These are phyloP conservation scores for Lichina pygmaea DNA, from an alignment of 495 filamentous ascomycete genomes.

Conservation along the genomic window DNA sequence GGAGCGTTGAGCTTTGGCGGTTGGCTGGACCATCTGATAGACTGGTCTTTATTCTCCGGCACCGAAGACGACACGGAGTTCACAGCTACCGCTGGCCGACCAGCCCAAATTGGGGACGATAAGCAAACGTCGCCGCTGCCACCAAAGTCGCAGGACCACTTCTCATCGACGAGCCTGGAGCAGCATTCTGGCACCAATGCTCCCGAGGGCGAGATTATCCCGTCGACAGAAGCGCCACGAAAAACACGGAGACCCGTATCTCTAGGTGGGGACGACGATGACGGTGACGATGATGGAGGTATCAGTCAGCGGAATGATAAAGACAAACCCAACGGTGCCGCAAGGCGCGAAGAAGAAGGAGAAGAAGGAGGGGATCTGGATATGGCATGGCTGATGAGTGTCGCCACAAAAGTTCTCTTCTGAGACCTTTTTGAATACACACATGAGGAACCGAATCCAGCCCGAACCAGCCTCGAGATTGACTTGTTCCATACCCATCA, in stretches of 20 bases:
- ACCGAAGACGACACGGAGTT: conserved; percentile 27
- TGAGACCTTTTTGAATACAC: conserved; percentile 5
- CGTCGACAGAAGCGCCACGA: no score
- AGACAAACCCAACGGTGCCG: conserved; percentile 1
- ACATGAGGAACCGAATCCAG: no score
- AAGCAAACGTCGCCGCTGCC: conserved; percentile 3
- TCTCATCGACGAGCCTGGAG: no score
- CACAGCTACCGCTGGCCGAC: conserved; percentile 18
- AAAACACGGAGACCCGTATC: background rate
- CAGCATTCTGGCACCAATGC: no score
- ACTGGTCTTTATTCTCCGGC: conserved; percentile 54
- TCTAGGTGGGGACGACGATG: background rate
- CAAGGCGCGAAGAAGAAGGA: conserved; percentile 6
- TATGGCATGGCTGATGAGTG: conserved; percentile 57
- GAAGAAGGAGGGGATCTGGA: conserved; percentile 51
- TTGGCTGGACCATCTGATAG: conserved; percentile 49
- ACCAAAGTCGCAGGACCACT: no score
- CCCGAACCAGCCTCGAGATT: no score
- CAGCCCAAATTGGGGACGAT: conserved; percentile 15
- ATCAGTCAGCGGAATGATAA: conserved; percentile 11
- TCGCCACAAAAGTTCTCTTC: conserved; percentile 45
- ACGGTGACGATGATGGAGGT: conserved; percentile 1
- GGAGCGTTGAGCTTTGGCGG: conserved; percentile 42
- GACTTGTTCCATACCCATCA: no score
- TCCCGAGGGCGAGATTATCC: no score